Evolutionary conservation across 2,329 filamentous ascomycete species (phyloP), one percentile per base, ranked within the genome.

Genomic region (Davidsoniella neocaledoniae): DNA sequence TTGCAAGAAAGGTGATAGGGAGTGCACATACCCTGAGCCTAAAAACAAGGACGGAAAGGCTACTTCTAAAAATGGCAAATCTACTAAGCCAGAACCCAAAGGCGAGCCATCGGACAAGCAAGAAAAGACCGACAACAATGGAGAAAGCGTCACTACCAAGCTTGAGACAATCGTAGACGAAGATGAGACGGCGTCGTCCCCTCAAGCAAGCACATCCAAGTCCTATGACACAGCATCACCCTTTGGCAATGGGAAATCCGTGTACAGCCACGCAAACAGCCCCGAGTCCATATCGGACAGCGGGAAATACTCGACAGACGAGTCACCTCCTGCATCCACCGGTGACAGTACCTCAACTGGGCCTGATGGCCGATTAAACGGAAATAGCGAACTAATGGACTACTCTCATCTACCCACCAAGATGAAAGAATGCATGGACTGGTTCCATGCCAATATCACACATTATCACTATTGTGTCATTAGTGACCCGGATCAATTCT

Each of bases 1-100:
- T 59, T 98, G 91, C 64, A 82, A 79, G 57, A 98, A 96, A 65
- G 91, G 90, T 46, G 84, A 80, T 57, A 77, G 91, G 65, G 86
- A 94, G 56, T 98, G 91, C 62, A 72, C 83, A 52, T 98, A 95
- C 62, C 90, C 91, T 2, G 86, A 90, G 44, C 70, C 79, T 26
- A 51, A 56, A 5, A 72, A 73, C 21, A 63, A 60, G 38, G 62
- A 62, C 14, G 16, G 38, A 29, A 47, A 23, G 2, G 16, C 33
- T 12, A 17, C 26, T 17, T 16, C 17, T 37, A 47, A 39, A 3
- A 16, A n/a, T 29, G 12, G 5, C 17, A 17, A 23, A 5, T 4
- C n/a, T 16, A 38, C 36, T 8, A 47, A 47, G 10, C 6, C 33
- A 23, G 17, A 4, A 33, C 12, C 10, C 40, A 43, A 19, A 43